Evolutionary conservation across 495 filamentous ascomycete species (phyloP), one percentile per base, ranked within the genome.

Genomic region (Penicillium ochrochloron): DNA sequence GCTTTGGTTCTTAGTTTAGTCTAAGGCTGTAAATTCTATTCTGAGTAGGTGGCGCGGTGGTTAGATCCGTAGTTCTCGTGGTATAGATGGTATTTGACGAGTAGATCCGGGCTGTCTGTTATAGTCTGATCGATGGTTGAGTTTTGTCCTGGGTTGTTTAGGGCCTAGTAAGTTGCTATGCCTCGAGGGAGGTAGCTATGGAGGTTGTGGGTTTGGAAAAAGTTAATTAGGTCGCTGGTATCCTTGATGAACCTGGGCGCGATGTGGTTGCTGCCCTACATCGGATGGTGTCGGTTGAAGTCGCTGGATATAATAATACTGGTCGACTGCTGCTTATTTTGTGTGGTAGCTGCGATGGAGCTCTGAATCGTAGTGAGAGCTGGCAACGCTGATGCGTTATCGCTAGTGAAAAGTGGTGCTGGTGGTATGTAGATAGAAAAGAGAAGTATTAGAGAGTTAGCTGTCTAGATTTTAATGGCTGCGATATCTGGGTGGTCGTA

Each of bases 261-360:
- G 34, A 66, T 60, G 4, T 64, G 63, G 31, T 65, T 68, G 39
- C 48, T 48, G 48, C 67, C 66, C 69, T 60, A 74, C 12, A 44
- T 61, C 37, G 62, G 69, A 54, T 73, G 60, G 42, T 75, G 60
- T 4, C 65, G 69, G 56, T 72, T 73, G 35, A 75, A 70, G 27
- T 75, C 66, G 21, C 65, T 69, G 2, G 61, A 62, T 3, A 73
- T 35, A n/a, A 70, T 70, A 5, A 33, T 33, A 33, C 31, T 33
- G 5, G 31, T 33, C 5, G 31, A 7, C 31, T 5, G 31, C 5
- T 3, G 31, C 31, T 33, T 5, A 5, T 33, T 33, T 33, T 33
- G 5, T 33, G 31, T 33, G 5, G 31, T 5, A 33, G 31, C 31
- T 33, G 31, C 31, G 31, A 33, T 9, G 31, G 31, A 33, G 31